Percentiles rank a stretch among this genome's conserved stretches.
Conservation (phyloP, 2,329 filamentous ascomycete genomes). For the Gaeumannomyces tritici region DNA sequence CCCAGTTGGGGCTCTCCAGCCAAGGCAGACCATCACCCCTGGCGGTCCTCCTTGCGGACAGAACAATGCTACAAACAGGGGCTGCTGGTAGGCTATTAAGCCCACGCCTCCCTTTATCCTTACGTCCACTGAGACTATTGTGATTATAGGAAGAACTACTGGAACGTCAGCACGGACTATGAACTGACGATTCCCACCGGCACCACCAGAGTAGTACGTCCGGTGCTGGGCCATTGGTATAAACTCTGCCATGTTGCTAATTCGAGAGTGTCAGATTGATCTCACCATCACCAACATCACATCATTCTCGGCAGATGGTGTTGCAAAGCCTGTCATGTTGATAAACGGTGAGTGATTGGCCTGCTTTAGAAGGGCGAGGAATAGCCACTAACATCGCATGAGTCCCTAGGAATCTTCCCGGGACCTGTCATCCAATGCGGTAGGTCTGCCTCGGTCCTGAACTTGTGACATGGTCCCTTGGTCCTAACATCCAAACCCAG, state of each 20-base stretch:
- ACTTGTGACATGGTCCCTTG: neutral
- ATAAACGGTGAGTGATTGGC: constrained; percentile 21
- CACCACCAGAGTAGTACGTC: constrained; percentile 14
- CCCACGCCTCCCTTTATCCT: neutral
- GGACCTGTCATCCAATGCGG: constrained; percentile 1
- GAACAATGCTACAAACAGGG: constrained; percentile 18
- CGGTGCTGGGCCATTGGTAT: neutral
- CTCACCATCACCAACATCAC: constrained; percentile 16
- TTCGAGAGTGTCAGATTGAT: constrained; percentile 11
- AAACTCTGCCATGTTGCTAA: neutral
- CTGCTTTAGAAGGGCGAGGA: neutral
- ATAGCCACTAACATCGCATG: too few species aligned
- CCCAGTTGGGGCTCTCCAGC: constrained; percentile 4
- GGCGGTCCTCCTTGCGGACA: constrained; percentile 16
- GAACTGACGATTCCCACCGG: constrained; percentile 16
- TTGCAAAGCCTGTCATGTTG: constrained; percentile 26
- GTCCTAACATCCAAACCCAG: constrained; percentile 22
- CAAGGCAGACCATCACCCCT: constrained; percentile 15
- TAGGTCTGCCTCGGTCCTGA: neutral
- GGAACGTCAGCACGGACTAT: constrained; percentile 20
- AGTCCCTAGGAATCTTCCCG: neutral
- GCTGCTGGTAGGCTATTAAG: constrained; percentile 12
- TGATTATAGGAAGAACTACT: constrained; percentile 16
- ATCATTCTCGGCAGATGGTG: constrained; percentile 12
- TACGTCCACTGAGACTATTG: too few species aligned